Evolutionary conservation across 176 grass and related monocot genomes (phyloP).

Genomic region (Pharus latifolius): DNA sequence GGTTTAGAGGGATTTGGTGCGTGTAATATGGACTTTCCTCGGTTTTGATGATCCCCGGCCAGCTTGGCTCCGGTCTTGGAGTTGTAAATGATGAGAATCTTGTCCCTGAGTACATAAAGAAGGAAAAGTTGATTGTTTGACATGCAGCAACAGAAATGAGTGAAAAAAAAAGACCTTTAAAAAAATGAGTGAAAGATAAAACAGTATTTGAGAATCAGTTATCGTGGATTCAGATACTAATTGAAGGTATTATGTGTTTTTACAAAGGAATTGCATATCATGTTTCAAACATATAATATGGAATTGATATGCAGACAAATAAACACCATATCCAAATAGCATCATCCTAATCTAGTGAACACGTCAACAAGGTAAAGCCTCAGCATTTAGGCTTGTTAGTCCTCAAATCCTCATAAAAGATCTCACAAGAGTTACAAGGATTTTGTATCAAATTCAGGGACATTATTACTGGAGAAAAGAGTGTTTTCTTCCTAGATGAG

Average conservation of each 20-base stretch:
- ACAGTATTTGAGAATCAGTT: neutral
- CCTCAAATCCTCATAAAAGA: neutral
- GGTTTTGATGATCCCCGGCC: constrained; percentile 34
- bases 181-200: too few relatives aligned
- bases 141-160: neutral
- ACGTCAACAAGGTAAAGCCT: neutral
- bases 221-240: neutral
- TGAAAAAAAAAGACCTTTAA: too few relatives aligned
- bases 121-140: neutral
- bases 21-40: constrained; percentile 36
- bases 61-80: constrained; percentile 34
- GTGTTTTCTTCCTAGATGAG: neutral
- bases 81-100: constrained; percentile 38
- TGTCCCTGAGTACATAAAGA: constrained; percentile 27
- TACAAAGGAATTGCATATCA: neutral
- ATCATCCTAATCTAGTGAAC: neutral
- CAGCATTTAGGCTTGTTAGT: neutral
- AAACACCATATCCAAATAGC: neutral
- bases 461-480: neutral
- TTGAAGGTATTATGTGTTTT: neutral
- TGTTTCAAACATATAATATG: neutral
- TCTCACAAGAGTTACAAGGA: neutral
- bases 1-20: constrained; percentile 17
- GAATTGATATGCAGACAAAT: neutral
- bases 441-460: neutral